These are phyloP conservation scores for Aphanocladium album DNA, from an alignment of 2,329 filamentous ascomycete genomes.

Conservation along the genomic window DNA sequence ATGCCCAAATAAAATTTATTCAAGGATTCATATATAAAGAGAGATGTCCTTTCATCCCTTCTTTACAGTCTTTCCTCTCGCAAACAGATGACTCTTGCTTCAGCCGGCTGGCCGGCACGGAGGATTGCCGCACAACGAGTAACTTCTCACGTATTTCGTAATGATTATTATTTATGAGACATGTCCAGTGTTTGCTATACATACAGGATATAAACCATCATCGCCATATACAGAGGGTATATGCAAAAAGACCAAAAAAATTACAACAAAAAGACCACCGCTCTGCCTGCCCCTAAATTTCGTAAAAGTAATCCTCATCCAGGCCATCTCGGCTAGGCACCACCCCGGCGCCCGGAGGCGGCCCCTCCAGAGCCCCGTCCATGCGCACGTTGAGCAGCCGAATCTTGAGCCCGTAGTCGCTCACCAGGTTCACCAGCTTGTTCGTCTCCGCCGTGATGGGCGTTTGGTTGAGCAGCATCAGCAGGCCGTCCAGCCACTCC, in stretches of 20 bases:
- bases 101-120: too few species aligned
- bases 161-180: neutral
- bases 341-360: constrained; percentile 62
- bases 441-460: constrained; percentile 97
- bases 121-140: too few species aligned
- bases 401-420: constrained; percentile 89
- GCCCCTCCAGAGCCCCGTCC: constrained; percentile 67
- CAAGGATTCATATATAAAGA: too few species aligned
- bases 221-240: constrained; percentile 12
- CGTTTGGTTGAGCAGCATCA: constrained; percentile 92
- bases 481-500: constrained; percentile 91
- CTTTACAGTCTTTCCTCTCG: too few species aligned
- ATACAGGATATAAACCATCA: constrained; percentile 1
- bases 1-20: too few species aligned
- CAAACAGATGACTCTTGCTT: too few species aligned
- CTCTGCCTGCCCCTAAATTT: constrained; percentile 56
- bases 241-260: constrained; percentile 8
- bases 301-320: constrained; percentile 92
- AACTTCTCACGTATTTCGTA: too few species aligned
- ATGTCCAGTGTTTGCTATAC: neutral
- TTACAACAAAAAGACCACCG: constrained; percentile 7
- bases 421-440: constrained; percentile 78
- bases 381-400: constrained; percentile 84
- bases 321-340: constrained; percentile 80
- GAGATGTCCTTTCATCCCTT: too few species aligned